Conservation (phyloP, 257 asterid genomes). For the Eustoma russellianum region DNA sequence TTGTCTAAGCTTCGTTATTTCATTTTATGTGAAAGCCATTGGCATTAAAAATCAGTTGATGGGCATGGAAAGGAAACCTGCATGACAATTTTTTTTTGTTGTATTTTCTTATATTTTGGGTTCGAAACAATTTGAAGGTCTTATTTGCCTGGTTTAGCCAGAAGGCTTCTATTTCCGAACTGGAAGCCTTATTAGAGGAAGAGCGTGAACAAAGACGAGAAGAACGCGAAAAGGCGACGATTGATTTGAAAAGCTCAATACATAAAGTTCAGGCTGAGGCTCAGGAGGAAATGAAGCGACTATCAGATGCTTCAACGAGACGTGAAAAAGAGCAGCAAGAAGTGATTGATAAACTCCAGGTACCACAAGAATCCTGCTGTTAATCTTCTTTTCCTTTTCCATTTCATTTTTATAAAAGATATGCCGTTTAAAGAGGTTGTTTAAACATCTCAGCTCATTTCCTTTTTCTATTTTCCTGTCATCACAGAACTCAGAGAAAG, state of each 20-base stretch:
- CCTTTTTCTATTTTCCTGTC: not conserved
- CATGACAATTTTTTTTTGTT: too few species aligned
- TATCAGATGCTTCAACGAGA: conserved; percentile 54
- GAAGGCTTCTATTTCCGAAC: conserved; percentile 67
- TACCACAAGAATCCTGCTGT: conserved; percentile 9
- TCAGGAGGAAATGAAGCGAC: conserved; percentile 57
- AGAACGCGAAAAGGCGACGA: conserved; percentile 77
- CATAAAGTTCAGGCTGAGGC: conserved; percentile 87
- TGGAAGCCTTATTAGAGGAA: conserved; percentile 71
- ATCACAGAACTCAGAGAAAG: conserved; percentile 81
- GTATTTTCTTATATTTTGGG: too few species aligned
- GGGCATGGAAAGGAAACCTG: too few species aligned
- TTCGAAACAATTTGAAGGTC: not conserved
- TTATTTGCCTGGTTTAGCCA: conserved; percentile 55
- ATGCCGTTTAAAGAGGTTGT: not conserved
- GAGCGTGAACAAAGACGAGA: conserved; percentile 93
- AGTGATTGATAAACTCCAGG: conserved; percentile 87
- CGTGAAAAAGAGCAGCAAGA: conserved; percentile 94
- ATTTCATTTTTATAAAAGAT: not conserved
- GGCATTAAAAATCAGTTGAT: too few species aligned
- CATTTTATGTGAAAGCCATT: too few species aligned
- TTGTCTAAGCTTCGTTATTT: too few species aligned
- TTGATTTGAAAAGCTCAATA: conserved; percentile 55
- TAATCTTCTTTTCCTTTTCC: not conserved
- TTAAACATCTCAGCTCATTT: not conserved